These are phyloP conservation scores for Cryptococcus sp. DNA, from an alignment of 1,284 basidiomycete species.

Conservation along the genomic window DNA sequence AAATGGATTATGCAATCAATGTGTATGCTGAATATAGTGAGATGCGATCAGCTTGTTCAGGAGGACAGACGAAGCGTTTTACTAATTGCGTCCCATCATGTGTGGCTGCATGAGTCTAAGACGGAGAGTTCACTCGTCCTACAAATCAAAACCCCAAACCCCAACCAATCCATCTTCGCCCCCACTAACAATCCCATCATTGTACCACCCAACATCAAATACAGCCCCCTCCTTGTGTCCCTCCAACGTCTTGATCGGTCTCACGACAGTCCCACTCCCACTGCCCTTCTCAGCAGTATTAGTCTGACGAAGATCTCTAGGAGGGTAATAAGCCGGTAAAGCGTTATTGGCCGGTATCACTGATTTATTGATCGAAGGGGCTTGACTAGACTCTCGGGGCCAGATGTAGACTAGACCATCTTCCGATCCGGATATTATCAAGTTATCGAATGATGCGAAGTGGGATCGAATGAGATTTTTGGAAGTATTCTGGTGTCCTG, in stretches of 20 bases:
- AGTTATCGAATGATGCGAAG: slow-evolving; percentile 45
- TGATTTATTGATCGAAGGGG: neutral
- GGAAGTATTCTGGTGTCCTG: slow-evolving; percentile 52
- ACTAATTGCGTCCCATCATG: too few relatives aligned
- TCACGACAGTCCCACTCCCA: slow-evolving; percentile 16
- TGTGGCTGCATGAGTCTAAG: too few relatives aligned
- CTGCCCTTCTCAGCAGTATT: neutral
- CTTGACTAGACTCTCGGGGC: slow-evolving; percentile 29
- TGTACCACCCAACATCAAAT: slow-evolving; percentile 50
- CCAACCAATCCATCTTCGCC: slow-evolving; percentile 51
- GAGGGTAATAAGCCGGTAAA: slow-evolving; percentile 32
- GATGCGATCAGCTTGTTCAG: too few relatives aligned
- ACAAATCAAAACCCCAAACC: slow-evolving; percentile 38
- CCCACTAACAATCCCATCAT: slow-evolving; percentile 44
- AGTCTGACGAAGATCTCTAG: slow-evolving; percentile 9
- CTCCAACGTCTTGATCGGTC: slow-evolving; percentile 29
- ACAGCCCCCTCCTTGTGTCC: slow-evolving; percentile 41
- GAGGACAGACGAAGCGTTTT: too few relatives aligned
- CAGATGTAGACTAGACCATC: slow-evolving; percentile 44
- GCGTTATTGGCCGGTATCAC: neutral
- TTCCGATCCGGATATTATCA: slow-evolving; percentile 50
- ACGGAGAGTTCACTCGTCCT: neutral
- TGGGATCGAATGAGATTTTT: slow-evolving; percentile 51
- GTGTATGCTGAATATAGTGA: too few relatives aligned
- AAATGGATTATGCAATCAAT: too few relatives aligned